phyloP scores from a whole-genome alignment of 768 basidiomycete species.

The Postia placenta region DNA sequence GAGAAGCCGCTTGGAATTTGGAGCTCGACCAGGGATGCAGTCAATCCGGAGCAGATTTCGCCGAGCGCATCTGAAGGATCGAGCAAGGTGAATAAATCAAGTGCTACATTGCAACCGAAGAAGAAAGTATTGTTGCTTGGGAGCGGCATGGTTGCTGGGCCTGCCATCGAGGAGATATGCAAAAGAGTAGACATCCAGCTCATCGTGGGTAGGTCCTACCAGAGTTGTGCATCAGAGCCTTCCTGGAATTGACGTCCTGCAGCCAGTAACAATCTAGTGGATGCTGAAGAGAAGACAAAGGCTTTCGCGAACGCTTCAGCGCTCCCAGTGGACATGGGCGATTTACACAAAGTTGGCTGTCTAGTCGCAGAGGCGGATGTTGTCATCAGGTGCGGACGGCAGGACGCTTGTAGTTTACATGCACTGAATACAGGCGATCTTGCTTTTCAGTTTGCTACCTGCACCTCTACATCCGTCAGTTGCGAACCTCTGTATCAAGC shows the following conservation, averaged over 20 bases:
- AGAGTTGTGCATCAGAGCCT: background rate
- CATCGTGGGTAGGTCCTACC: slow-evolving; percentile 59
- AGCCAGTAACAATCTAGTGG: slow-evolving; percentile 71
- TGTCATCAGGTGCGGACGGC: slow-evolving; percentile 64
- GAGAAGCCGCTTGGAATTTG: slow-evolving; percentile 42
- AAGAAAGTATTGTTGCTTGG: slow-evolving; percentile 80
- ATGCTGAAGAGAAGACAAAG: slow-evolving; percentile 44
- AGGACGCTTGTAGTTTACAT: background rate
- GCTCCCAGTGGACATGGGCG: slow-evolving; percentile 53
- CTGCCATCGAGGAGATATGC: slow-evolving; percentile 73
- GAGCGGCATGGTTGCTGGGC: slow-evolving; percentile 94
- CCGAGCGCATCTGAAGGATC: background rate
- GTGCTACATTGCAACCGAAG: background rate
- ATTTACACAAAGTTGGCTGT: slow-evolving; percentile 36
- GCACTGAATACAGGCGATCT: too few species aligned
- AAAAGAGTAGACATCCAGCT: slow-evolving; percentile 58
- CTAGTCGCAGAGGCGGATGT: slow-evolving; percentile 68
- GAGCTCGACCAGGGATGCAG: slow-evolving; percentile 12
- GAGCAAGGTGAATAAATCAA: background rate
- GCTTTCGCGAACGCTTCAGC: slow-evolving; percentile 47
- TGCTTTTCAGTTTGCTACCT: slow-evolving; percentile 75
- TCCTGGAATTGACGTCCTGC: slow-evolving; percentile 4
- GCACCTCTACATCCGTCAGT: slow-evolving; percentile 64
- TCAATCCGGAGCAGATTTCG: background rate
- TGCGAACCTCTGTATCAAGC: slow-evolving; percentile 66